Conservation (phyloP, 345 rosid genomes). For the Eucalyptus dawsonii region DNA sequence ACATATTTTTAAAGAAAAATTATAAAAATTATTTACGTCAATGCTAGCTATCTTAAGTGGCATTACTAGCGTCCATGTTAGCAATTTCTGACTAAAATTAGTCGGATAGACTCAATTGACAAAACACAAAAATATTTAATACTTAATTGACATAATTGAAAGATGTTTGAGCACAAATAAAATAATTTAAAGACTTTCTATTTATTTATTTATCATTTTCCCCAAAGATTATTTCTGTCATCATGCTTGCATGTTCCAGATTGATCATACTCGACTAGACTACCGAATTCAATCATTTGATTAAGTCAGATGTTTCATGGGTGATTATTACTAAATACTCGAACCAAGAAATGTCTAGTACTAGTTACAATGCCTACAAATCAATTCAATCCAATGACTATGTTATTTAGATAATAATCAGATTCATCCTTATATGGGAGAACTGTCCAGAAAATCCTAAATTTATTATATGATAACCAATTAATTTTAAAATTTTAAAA, state of each 20-base stretch:
- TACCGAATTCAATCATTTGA: background rate
- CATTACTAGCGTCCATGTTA: too few species aligned
- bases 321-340: background rate
- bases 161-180: background rate
- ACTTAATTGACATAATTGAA: too few species aligned
- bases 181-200: too few species aligned
- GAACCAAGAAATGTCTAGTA: background rate
- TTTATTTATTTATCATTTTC: too few species aligned
- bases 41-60: too few species aligned
- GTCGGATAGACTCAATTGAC: accelerated
- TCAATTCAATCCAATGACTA: background rate
- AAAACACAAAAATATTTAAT: too few species aligned
- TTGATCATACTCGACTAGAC: background rate
- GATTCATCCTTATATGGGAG: background rate
- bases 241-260: background rate
- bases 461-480: background rate
- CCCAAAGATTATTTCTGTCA: background rate
- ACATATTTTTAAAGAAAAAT: too few species aligned
- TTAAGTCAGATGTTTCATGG: background rate
- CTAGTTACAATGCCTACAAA: background rate
- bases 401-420: background rate
- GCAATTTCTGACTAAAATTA: too few species aligned
- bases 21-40: too few species aligned
- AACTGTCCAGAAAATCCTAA: background rate
- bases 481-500: background rate